Base-by-base conservation (phyloP, 805 yeast species). In the Wickerhamomyces pijperi region DNA sequence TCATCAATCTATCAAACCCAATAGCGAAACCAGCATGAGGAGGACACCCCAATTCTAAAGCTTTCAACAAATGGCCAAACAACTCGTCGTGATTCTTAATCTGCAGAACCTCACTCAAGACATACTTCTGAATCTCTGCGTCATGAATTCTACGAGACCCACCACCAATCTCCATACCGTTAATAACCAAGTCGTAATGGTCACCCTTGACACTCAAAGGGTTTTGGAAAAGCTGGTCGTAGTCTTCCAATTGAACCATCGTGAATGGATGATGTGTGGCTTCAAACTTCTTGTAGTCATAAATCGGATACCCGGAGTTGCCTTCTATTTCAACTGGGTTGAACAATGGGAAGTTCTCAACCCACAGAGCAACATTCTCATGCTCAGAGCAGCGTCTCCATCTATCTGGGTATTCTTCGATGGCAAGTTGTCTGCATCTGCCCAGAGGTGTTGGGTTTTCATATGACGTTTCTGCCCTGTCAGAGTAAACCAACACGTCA, bases 261-360 rank as follows among this genome's bases (percentile, higher is more conserved):
- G 99, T 92, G 62, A 92, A 92, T 4, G 99, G 99, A 56, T 92
- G 99, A 55, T 92, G 99, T 0, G 97, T 88, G 0, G 97, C 74
- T 32, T 70, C 76, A 36, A 67, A 68, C 9, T 55, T 49, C 1
- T 49, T 39, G 31, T 45, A 55, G 50, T 75, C 71, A 54, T 86
- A 90, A 2, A 36, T 46, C 2, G 97, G 96, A 49, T 74, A 85
- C 2, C 58, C 53, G 4, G 37, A 17, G n/a, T 38, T 36, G 0
- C 44, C 32, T 8, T 47, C 53, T 1, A 48, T 36, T 45, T 80
- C 88, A 5, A 60, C 53, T 0, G 98, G 98, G 42, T 79, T 80
- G 59, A 92, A 92, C 12, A 92, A 64, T 1, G 98, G 98, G 63
- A 92, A 92, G 42, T 85, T 83, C n/a, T 76, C 78, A 11, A 92